Evolutionary conservation across 441 rosid species (phyloP).

Genomic region (Pelargonium citronellum): DNA sequence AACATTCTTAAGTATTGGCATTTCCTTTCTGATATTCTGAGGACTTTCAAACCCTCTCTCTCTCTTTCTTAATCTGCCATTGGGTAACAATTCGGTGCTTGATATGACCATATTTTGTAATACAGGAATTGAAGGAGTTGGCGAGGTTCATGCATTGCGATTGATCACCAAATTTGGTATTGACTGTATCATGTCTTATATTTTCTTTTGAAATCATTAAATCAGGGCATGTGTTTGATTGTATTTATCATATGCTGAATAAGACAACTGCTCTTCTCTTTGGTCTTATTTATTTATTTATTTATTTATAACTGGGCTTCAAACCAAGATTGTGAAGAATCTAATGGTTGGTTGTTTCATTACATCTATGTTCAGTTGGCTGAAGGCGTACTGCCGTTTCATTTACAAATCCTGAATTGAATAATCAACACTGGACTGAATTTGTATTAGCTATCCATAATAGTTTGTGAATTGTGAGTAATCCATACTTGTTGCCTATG

Average conservation of each 20-base stretch:
- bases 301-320: too few relatives aligned
- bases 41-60: too few relatives aligned
- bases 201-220: conserved; percentile 10
- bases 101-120: conserved; percentile 21
- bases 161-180: conserved; percentile 73
- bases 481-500: background rate
- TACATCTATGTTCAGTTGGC: too few relatives aligned
- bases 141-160: conserved; percentile 68
- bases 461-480: conserved; percentile 15
- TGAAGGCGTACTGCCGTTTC: too few relatives aligned
- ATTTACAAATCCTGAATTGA: too few relatives aligned
- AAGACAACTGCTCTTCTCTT: background rate
- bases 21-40: background rate
- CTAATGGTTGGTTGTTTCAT: too few relatives aligned
- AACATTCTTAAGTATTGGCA: background rate
- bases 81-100: conserved; percentile 8
- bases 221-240: background rate
- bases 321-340: too few relatives aligned
- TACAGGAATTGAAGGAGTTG: conserved; percentile 91
- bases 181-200: conserved; percentile 10
- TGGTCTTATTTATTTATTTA: too few relatives aligned
- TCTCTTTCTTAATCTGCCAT: background rate
- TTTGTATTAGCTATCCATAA: too few relatives aligned
- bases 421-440: too few relatives aligned
- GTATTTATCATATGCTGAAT: background rate